Base-by-base conservation (phyloP, 306 rosid genomes). In the Quercus bicolor region DNA sequence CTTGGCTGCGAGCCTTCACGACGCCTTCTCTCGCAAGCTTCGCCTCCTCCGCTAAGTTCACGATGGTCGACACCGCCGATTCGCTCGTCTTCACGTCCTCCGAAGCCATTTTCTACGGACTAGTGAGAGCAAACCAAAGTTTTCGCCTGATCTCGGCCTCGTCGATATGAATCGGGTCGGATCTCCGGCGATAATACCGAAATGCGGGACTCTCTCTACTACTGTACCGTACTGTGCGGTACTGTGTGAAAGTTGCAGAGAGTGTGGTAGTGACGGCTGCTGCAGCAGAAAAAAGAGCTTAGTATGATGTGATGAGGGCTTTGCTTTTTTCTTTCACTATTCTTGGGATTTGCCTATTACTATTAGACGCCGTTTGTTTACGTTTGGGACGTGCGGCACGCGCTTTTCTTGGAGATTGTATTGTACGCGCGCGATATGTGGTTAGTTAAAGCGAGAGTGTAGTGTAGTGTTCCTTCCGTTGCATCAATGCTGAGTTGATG, bases 11-110 rank as follows among this genome's bases (percentile, higher is more conserved):
- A 68, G 98, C 87, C 79, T 84, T 90, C 45, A 96, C 99, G 55
- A 96, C 99, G 57, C 93, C 97, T 73, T 91, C 99, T 62, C 97
- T 83, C 2, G 98, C 93, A 37, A 90, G 94, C 93, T 96, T 96
- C 23, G 98, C 94, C 74, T 96, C 98, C 87, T 89, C 98, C 15
- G 98, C 98, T 79, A 96, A 85, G 84, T 80, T 96, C 55, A 93
- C 98, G 78, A 93, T 86, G 75, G 86, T 96, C 54, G 96, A 86
- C 1, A 96, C 98, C 10, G 99, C 94, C 34, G 89, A 86, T 62
- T 93, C 97, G 59, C 88, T 89, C 65, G 83, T 83, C 79, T 96
- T 91, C 78, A 91, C 99, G 80, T 96, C 96, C 82, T 93, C 99
- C 62, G 99, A 93, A 76, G 97, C 99, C 99, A 95, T 91, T 37